phyloP scores from a whole-genome alignment of 1,139 yeast species.

The Sporopachydermia cereana region DNA sequence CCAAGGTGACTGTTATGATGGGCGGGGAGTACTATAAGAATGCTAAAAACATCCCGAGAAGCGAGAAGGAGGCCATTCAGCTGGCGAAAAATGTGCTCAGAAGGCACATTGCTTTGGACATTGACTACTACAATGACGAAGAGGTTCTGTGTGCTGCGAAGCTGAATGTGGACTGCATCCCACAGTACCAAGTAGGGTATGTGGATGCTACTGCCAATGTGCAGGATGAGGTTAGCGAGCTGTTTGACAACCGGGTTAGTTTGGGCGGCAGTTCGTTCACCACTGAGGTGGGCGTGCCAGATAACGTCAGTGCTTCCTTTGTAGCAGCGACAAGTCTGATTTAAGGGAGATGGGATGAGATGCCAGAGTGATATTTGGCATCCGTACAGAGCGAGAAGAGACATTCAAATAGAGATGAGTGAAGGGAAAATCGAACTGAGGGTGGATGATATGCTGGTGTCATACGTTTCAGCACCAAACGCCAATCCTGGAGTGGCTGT shows the following conservation, averaged over 20 bases:
- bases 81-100: conserved; percentile 37
- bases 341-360: background rate
- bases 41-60: conserved; percentile 17
- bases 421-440: too few species aligned
- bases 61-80: conserved; percentile 31
- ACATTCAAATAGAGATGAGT: too few species aligned
- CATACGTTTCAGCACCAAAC: too few species aligned
- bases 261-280: conserved; percentile 80
- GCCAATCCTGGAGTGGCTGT: too few species aligned
- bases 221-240: conserved; percentile 23
- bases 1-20: conserved; percentile 78
- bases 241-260: conserved; percentile 35
- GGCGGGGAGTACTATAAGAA: conserved; percentile 43
- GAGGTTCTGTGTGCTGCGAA: conserved; percentile 22
- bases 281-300: conserved; percentile 83
- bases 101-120: conserved; percentile 38
- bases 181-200: conserved; percentile 74
- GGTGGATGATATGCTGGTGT: too few species aligned
- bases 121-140: conserved; percentile 25
- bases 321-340: conserved; percentile 33
- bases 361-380: too few species aligned
- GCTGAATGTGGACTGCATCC: conserved; percentile 48
- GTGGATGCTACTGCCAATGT: conserved; percentile 32
- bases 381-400: too few species aligned
- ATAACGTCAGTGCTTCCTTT: conserved; percentile 58